Conservation (phyloP, 345 rosid genomes). For the Corchorus olitorius region DNA sequence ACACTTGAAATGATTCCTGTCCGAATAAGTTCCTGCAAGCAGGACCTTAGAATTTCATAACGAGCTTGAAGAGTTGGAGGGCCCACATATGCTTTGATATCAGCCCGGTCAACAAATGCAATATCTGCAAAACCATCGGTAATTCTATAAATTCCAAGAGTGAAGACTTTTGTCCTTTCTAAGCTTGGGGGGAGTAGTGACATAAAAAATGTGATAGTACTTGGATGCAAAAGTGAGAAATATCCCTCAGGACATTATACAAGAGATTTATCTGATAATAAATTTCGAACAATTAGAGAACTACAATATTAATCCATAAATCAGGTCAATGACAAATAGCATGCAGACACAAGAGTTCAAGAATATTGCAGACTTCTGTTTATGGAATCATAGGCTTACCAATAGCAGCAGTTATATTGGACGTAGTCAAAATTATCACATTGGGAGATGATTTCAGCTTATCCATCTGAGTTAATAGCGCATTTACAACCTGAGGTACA, state of each 20-base stretch:
- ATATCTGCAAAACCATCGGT: slow-evolving; percentile 58
- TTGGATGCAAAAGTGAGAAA: slow-evolving; percentile 6
- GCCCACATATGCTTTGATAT: slow-evolving; percentile 95
- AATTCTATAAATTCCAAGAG: background rate
- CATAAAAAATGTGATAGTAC: background rate
- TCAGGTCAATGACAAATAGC: background rate
- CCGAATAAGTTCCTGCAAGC: slow-evolving; percentile 76
- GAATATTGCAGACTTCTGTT: background rate
- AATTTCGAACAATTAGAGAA: background rate
- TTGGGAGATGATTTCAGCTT: slow-evolving; percentile 89
- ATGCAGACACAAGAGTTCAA: background rate
- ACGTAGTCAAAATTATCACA: slow-evolving; percentile 88
- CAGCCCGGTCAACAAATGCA: slow-evolving; percentile 96
- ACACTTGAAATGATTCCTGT: slow-evolving; percentile 64
- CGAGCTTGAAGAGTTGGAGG: slow-evolving; percentile 97
- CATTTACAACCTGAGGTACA: slow-evolving; percentile 84
- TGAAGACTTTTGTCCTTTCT: background rate
- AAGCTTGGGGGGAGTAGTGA: background rate
- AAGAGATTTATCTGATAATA: background rate
- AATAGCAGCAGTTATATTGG: slow-evolving; percentile 97
- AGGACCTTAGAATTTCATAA: slow-evolving; percentile 83
- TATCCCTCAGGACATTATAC: background rate
- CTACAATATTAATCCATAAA: background rate
- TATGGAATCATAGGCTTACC: slow-evolving; percentile 51
- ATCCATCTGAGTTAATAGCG: slow-evolving; percentile 97